Percentiles rank a stretch among this genome's conserved stretches.
These are phyloP conservation scores for Tolypocladium capitatum DNA, from an alignment of 2,329 filamentous ascomycete genomes.

Conservation along the genomic window DNA sequence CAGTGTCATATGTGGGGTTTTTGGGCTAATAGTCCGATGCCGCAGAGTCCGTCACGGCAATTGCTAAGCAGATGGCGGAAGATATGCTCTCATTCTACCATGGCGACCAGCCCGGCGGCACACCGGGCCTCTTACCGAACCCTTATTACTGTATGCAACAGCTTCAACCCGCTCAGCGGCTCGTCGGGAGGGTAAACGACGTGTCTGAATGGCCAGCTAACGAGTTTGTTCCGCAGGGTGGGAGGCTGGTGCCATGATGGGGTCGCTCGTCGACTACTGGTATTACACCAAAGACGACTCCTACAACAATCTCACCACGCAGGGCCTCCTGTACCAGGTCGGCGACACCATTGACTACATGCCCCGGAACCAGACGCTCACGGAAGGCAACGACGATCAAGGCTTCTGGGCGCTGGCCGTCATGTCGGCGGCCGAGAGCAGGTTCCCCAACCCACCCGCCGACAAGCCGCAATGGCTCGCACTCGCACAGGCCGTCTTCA, in stretches of 20 bases:
- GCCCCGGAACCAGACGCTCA: constrained; percentile 57
- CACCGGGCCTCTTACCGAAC: constrained; percentile 36
- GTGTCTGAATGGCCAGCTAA: neutral
- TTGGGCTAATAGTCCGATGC: constrained; percentile 1
- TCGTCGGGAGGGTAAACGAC: neutral
- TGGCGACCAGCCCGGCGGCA: constrained; percentile 35
- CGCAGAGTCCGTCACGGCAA: constrained; percentile 34
- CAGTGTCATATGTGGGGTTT: neutral
- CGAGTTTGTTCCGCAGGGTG: constrained; percentile 33
- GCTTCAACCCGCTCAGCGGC: neutral
- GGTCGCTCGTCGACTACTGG: constrained; percentile 70
- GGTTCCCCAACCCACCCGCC: constrained; percentile 45
- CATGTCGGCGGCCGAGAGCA: constrained; percentile 57
- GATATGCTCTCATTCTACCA: constrained; percentile 32
- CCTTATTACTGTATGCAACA: constrained; percentile 39
- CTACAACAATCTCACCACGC: constrained; percentile 54
- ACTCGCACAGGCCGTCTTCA: constrained; percentile 68
- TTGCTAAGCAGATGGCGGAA: constrained; percentile 35
- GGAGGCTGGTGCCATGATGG: constrained; percentile 63
- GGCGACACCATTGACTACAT: constrained; percentile 65
- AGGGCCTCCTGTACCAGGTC: constrained; percentile 62
- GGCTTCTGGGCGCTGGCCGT: constrained; percentile 61
- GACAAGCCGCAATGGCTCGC: constrained; percentile 53
- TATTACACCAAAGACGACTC: constrained; percentile 61
- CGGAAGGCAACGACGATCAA: constrained; percentile 63